A percentile compares a stretch with the other conserved stretches of the same genome.
Evolutionary conservation across 768 basidiomycete genomes (phyloP).

Genomic region (Hypholoma fasciculare): DNA sequence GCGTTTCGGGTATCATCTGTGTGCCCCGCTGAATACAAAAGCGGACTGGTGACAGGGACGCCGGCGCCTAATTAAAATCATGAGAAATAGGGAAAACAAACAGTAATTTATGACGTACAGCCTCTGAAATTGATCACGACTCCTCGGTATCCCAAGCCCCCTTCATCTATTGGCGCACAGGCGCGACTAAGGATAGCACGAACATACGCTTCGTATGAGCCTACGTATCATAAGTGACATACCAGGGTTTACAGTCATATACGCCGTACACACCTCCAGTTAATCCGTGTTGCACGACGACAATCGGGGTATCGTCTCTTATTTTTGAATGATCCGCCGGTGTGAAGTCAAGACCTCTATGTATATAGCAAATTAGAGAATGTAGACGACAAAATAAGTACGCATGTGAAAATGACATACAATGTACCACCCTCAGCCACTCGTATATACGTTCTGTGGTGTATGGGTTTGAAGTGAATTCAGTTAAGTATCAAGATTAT

Average conservation of each 20-base stretch:
- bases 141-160: slow-evolving; percentile 89
- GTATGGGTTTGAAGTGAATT: background rate
- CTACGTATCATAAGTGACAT: slow-evolving; percentile 34
- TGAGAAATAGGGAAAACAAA: slow-evolving; percentile 12
- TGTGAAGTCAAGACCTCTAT: slow-evolving; percentile 69
- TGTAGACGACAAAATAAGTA: background rate
- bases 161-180: slow-evolving; percentile 66
- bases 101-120: slow-evolving; percentile 50
- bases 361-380: slow-evolving; percentile 3
- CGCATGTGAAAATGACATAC: slow-evolving; percentile 33
- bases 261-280: slow-evolving; percentile 40
- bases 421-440: slow-evolving; percentile 65
- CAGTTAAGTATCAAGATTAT: background rate
- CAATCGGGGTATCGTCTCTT: slow-evolving; percentile 45
- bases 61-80: slow-evolving; percentile 64
- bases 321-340: slow-evolving; percentile 40
- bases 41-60: slow-evolving; percentile 76
- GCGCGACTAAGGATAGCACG: slow-evolving; percentile 77
- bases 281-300: slow-evolving; percentile 60
- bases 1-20: slow-evolving; percentile 89
- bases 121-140: slow-evolving; percentile 93
- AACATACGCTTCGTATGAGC: slow-evolving; percentile 90
- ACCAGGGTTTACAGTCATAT: background rate
- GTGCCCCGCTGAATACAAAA: slow-evolving; percentile 85
- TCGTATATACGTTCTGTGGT: slow-evolving; percentile 43